These are phyloP conservation scores for Arthroderma sp. DNA, from an alignment of 2,329 filamentous ascomycete genomes.

Conservation along the genomic window DNA sequence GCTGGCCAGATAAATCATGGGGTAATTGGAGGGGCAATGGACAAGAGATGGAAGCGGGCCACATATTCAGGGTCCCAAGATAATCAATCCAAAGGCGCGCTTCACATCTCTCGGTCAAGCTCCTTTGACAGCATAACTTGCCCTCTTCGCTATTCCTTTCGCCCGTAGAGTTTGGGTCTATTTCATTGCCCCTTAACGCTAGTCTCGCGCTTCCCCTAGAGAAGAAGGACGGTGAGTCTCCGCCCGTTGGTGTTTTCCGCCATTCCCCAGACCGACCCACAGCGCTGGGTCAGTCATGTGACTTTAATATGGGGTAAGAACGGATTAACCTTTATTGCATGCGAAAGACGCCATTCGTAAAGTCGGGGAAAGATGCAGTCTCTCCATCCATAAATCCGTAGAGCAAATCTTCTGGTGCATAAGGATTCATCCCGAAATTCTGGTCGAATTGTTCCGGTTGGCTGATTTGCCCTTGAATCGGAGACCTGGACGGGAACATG, in stretches of 20 bases:
- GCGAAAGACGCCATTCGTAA: slow-evolving; percentile 8
- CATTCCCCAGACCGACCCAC: neutral
- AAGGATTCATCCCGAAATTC: slow-evolving; percentile 5
- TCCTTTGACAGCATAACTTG: neutral
- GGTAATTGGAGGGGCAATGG: too few species aligned
- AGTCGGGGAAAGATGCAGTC: slow-evolving; percentile 8
- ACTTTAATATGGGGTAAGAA: neutral
- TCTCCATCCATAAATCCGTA: slow-evolving; percentile 13
- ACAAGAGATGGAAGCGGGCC: too few species aligned
- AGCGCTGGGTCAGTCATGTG: neutral
- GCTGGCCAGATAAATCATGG: too few species aligned
- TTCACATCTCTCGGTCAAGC: neutral
- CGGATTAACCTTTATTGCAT: slow-evolving; percentile 1
- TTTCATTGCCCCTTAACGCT: too few species aligned
- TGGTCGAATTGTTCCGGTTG: slow-evolving; percentile 8
- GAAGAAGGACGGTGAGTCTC: neutral
- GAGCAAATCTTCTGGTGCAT: slow-evolving; percentile 10
- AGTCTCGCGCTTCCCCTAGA: neutral
- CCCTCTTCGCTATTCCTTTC: neutral
- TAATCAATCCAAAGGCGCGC: too few species aligned
- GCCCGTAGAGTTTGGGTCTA: neutral
- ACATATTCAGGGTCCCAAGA: too few species aligned
- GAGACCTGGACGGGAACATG: slow-evolving; percentile 11
- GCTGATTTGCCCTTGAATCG: slow-evolving; percentile 3
- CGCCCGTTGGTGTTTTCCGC: neutral